These are phyloP conservation scores for Syncephalastrum racemosum DNA, from an alignment of 371 early-diverging fungal species.

Conservation along the genomic window DNA sequence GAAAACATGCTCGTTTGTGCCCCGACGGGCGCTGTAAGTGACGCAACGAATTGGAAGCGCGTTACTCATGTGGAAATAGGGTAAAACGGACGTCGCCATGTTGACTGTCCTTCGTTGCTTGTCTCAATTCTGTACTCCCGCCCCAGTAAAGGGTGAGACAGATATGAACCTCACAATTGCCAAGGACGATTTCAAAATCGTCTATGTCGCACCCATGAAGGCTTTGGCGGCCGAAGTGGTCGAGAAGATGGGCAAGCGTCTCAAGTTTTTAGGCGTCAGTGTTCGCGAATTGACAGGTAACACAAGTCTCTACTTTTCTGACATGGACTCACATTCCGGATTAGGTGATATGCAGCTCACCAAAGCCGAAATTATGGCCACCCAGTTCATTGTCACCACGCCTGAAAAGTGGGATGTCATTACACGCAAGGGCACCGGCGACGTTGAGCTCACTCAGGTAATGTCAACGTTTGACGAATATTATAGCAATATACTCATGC, in stretches of 20 bases:
- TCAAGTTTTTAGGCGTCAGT: conserved; percentile 82
- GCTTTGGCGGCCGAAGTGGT: conserved; percentile 98
- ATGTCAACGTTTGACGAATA: background rate
- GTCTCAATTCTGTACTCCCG: conserved; percentile 62
- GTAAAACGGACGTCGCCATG: conserved; percentile 99
- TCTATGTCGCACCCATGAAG: conserved; percentile 99
- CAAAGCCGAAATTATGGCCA: conserved; percentile 84
- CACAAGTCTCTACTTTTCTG: background rate
- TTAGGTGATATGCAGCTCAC: conserved; percentile 96
- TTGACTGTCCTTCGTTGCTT: conserved; percentile 85
- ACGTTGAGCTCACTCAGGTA: conserved; percentile 87
- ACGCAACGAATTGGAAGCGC: background rate
- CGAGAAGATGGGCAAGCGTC: conserved; percentile 84
- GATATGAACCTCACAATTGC: conserved; percentile 58
- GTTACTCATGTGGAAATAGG: conserved; percentile 43
- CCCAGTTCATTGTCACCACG: conserved; percentile 98
- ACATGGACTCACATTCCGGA: background rate
- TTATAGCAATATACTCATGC: background rate
- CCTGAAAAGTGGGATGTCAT: conserved; percentile 99
- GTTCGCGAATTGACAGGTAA: conserved; percentile 90
- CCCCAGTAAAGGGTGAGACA: conserved; percentile 39
- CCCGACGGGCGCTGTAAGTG: conserved; percentile 96
- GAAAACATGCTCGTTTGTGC: conserved; percentile 99
- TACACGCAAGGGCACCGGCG: conserved; percentile 93
- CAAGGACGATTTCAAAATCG: conserved; percentile 89